Conservation (phyloP, 2,329 filamentous ascomycete species). For the Pseudocercospora musae region DNA sequence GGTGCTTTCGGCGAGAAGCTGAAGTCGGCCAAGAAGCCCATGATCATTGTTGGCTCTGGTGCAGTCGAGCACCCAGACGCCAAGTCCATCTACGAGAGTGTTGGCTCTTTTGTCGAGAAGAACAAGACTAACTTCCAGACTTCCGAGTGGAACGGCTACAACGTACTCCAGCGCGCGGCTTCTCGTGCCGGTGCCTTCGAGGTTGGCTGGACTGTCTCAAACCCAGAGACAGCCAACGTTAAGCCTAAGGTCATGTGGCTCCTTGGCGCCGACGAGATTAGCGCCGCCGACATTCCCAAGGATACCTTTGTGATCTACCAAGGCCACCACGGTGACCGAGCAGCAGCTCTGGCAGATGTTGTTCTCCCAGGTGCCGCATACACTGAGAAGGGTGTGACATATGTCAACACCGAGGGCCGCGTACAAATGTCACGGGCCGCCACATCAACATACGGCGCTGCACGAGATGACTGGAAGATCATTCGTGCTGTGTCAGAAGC, state of each 20-base stretch:
- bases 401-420: slow-evolving; percentile 95
- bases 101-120: slow-evolving; percentile 90
- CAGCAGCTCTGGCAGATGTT: slow-evolving; percentile 88
- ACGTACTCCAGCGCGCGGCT: slow-evolving; percentile 88
- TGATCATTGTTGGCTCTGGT: slow-evolving; percentile 94
- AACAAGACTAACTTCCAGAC: slow-evolving; percentile 84
- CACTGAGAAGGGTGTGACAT: slow-evolving; percentile 94
- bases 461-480: slow-evolving; percentile 98
- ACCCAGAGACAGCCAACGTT: slow-evolving; percentile 73
- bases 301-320: slow-evolving; percentile 97
- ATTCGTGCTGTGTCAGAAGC: slow-evolving; percentile 90
- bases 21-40: slow-evolving; percentile 78
- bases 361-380: slow-evolving; percentile 92
- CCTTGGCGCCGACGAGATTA: slow-evolving; percentile 89
- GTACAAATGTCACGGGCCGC: slow-evolving; percentile 91
- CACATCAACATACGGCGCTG: slow-evolving; percentile 81
- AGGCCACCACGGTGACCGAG: slow-evolving; percentile 93
- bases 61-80: slow-evolving; percentile 88
- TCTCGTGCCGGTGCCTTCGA: slow-evolving; percentile 93
- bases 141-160: slow-evolving; percentile 94
- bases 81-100: slow-evolving; percentile 87
- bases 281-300: slow-evolving; percentile 82
- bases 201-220: slow-evolving; percentile 88
- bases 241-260: slow-evolving; percentile 96
- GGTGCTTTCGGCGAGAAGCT: slow-evolving; percentile 93